Evolutionary conservation across 441 rosid genomes (phyloP).

Genomic region (Brassica hybrid): DNA sequence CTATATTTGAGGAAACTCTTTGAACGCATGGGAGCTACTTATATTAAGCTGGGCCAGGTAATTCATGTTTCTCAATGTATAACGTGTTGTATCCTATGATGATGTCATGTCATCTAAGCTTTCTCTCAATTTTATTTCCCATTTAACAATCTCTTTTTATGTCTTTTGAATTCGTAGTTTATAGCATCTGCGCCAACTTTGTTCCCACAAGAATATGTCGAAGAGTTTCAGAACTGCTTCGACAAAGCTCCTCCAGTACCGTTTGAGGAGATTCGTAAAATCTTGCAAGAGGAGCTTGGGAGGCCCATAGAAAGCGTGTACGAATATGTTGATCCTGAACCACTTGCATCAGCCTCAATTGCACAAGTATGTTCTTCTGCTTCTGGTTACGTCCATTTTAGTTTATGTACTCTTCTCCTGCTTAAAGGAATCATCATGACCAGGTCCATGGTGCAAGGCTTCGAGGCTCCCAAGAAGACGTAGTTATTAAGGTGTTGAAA

Average conservation of each 20-base stretch:
- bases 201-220: conserved; percentile 89
- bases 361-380: conserved; percentile 67
- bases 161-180: conserved; percentile 56
- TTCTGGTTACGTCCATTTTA: neutral
- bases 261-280: conserved; percentile 73
- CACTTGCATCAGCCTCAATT: conserved; percentile 96
- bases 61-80: conserved; percentile 22
- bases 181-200: conserved; percentile 95
- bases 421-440: conserved; percentile 34
- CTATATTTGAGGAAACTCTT: conserved; percentile 87
- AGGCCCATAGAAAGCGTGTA: conserved; percentile 86
- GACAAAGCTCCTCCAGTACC: conserved; percentile 90
- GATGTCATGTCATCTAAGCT: neutral
- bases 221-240: conserved; percentile 94
- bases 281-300: conserved; percentile 85
- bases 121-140: neutral
- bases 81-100: conserved; percentile 8
- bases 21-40: conserved; percentile 99
- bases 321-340: conserved; percentile 86
- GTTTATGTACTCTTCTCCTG: neutral
- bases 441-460: conserved; percentile 98
- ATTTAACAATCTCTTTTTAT: neutral
- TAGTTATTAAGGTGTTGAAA: conserved; percentile 93
- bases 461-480: conserved; percentile 84
- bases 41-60: conserved; percentile 95